Evolutionary conservation across 257 asterid genomes (phyloP).

Genomic region (Apocynum venetum): DNA sequence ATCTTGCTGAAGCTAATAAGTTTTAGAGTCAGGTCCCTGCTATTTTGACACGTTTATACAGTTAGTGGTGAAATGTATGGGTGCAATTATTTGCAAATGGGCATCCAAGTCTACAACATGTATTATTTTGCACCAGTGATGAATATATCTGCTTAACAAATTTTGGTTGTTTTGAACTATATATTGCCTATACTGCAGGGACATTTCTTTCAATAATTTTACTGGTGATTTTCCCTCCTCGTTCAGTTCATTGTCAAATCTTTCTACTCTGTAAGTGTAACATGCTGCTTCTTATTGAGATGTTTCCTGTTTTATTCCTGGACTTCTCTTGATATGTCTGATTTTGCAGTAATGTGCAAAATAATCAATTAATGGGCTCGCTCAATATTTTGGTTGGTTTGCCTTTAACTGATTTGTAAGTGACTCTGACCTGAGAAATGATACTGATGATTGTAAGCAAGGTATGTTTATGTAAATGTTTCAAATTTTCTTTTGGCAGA

Average conservation of each 20-base stretch:
- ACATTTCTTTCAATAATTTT: conserved; percentile 74
- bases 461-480: conserved; percentile 2
- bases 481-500: conserved; percentile 37
- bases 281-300: conserved; percentile 11
- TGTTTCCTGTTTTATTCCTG: conserved; percentile 21
- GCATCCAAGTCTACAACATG: neutral
- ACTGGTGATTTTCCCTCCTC: conserved; percentile 88
- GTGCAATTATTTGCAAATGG: neutral
- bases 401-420: conserved; percentile 85
- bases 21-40: neutral
- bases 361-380: conserved; percentile 78
- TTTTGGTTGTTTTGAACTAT: conserved; percentile 9
- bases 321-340: conserved; percentile 17
- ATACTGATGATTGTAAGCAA: neutral
- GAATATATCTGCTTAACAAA: conserved; percentile 5
- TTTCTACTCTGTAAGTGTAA: conserved; percentile 80
- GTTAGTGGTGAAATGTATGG: neutral
- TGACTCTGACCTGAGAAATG: neutral
- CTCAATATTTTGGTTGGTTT: conserved; percentile 61
- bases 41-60: neutral
- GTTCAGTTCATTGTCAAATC: conserved; percentile 61
- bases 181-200: conserved; percentile 50
- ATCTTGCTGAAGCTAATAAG: neutral
- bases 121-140: neutral
- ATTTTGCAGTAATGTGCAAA: conserved; percentile 65